A percentile compares a stretch with the other conserved stretches of the same genome.
Evolutionary conservation across 371 early-diverging fungal species (phyloP).

Genomic region (Apophysomyces ossiformis): DNA sequence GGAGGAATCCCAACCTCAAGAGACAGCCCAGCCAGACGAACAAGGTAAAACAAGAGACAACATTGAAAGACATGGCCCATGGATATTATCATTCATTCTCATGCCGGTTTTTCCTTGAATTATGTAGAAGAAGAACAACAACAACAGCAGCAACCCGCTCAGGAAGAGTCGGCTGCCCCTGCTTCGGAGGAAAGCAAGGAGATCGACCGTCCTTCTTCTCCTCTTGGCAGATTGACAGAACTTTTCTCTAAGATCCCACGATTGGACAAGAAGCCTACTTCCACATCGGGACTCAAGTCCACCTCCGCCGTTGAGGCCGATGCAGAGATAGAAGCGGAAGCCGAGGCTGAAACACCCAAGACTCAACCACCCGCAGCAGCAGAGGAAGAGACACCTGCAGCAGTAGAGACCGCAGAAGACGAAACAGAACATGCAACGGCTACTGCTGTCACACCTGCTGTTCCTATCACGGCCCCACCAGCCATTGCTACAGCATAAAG

Average conservation of each 20-base stretch:
- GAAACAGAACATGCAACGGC: background rate
- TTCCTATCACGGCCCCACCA: conserved; percentile 4
- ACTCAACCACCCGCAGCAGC: background rate
- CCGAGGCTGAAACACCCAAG: too few relatives aligned
- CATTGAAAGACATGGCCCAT: background rate
- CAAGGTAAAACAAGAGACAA: background rate
- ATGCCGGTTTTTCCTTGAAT: too few relatives aligned
- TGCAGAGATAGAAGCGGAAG: background rate
- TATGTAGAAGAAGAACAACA: background rate
- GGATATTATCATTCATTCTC: background rate
- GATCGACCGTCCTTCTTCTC: conserved; percentile 2
- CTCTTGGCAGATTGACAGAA: background rate
- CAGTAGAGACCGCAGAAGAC: background rate
- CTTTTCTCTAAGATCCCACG: conserved; percentile 3
- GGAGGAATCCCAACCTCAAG: conserved; percentile 7
- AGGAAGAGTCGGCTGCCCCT: background rate
- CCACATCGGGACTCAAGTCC: background rate
- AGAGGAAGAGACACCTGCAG: conserved; percentile 12
- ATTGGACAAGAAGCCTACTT: conserved; percentile 1
- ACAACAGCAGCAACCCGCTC: background rate
- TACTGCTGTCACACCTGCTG: background rate
- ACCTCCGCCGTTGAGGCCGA: background rate
- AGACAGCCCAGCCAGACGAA: background rate
- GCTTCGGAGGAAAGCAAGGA: conserved; percentile 3
- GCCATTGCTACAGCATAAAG: conserved; percentile 8